phyloP scores from a whole-genome alignment of 116 monocot species.

The Papilionanthe hybrid region DNA sequence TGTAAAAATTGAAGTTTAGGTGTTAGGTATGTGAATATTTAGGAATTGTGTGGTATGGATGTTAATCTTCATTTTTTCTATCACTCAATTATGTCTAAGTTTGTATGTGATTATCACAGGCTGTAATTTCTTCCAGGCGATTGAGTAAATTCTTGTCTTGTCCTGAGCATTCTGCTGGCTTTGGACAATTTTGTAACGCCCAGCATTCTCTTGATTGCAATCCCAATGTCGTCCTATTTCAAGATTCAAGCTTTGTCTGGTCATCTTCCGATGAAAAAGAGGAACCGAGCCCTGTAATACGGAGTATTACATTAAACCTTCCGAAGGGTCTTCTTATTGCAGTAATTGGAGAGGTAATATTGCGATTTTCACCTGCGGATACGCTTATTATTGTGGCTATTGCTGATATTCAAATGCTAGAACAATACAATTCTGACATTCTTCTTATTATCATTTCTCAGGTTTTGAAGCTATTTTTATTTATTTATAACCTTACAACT shows the following conservation, averaged over 20 bases:
- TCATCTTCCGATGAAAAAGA: constrained; percentile 35
- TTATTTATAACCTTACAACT: background rate
- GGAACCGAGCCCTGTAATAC: constrained; percentile 26
- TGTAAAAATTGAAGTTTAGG: no score
- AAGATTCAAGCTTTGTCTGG: constrained; percentile 61
- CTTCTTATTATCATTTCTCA: background rate
- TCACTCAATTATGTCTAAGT: background rate
- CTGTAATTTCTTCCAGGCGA: constrained; percentile 71
- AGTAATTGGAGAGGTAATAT: constrained; percentile 80
- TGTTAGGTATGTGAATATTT: no score
- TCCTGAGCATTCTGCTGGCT: constrained; percentile 36
- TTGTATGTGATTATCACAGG: constrained; percentile 31
- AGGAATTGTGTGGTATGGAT: no score
- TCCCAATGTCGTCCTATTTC: constrained; percentile 36
- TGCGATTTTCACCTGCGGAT: background rate
- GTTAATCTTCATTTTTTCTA: background rate
- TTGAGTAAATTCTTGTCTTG: constrained; percentile 88
- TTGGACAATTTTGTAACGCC: constrained; percentile 7
- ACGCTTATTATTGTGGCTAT: background rate
- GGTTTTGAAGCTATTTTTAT: background rate
- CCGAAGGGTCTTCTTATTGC: constrained; percentile 70
- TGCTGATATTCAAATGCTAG: background rate
- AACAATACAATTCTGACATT: background rate
- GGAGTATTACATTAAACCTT: constrained; percentile 40
- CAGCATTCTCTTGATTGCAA: constrained; percentile 12